Percentiles rank a stretch among this genome's conserved stretches.
phyloP scores from a whole-genome alignment of 495 filamentous ascomycete genomes.

The Aspergillus coremiiformis region DNA sequence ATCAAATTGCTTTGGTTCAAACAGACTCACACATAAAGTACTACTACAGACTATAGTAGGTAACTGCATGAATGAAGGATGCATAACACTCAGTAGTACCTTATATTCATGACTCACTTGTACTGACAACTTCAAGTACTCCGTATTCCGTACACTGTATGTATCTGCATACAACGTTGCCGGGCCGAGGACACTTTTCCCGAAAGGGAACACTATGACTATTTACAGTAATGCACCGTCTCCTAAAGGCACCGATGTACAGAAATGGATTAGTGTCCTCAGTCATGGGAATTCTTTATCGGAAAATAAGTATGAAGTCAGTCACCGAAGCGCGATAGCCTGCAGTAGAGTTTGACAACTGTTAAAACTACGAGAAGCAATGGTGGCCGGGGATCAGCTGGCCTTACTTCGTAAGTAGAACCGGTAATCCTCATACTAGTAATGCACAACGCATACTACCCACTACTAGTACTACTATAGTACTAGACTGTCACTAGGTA shows the following conservation, averaged over 20 bases:
- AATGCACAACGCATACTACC: too few species aligned
- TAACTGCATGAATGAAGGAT: not conserved
- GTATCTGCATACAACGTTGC: too few species aligned
- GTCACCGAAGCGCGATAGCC: not conserved
- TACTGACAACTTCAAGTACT: not conserved
- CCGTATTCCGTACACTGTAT: too few species aligned
- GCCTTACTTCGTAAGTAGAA: too few species aligned
- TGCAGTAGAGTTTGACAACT: not conserved
- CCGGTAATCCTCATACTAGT: not conserved
- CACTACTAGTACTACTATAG: too few species aligned
- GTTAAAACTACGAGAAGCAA: not conserved
- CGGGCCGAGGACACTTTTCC: not conserved
- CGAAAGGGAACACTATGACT: not conserved
- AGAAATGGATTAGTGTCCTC: not conserved
- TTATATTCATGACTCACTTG: not conserved
- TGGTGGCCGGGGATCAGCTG: not conserved
- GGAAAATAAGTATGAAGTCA: not conserved
- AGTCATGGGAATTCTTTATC: not conserved
- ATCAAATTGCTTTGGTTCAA: not conserved
- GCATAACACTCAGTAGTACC: not conserved
- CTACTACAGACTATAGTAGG: not conserved
- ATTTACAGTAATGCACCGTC: not conserved
- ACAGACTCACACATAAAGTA: not conserved
- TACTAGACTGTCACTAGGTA: too few species aligned
- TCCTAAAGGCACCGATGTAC: not conserved